phyloP scores from a whole-genome alignment of 2,329 filamentous ascomycete species.

The Metarhizium anisopliae region DNA sequence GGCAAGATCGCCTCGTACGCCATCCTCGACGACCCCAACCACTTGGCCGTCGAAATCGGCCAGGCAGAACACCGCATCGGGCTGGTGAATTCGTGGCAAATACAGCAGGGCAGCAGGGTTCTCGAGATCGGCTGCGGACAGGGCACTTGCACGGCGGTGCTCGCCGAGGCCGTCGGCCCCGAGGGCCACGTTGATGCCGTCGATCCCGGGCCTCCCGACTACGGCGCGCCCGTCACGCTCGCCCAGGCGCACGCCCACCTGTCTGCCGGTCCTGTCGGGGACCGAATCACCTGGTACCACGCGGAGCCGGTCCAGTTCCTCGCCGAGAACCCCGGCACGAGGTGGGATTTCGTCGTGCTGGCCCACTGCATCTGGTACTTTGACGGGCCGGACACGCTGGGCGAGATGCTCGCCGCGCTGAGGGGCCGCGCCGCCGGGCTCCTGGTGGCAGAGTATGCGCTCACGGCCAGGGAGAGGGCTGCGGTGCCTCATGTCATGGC shows the following conservation, averaged over 20 bases:
- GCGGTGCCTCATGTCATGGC: conserved; percentile 42
- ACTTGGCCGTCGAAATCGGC: conserved; percentile 11
- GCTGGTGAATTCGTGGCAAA: conserved; percentile 25
- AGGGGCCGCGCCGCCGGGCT: conserved; percentile 12
- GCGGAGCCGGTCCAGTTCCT: conserved; percentile 27
- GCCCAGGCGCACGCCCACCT: conserved; percentile 38
- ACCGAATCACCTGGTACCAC: conserved; percentile 34
- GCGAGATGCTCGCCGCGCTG: conserved; percentile 13
- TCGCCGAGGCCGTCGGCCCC: conserved; percentile 37
- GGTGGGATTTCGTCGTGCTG: conserved; percentile 38
- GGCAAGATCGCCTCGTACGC: conserved; percentile 1
- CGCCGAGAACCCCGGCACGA: conserved; percentile 9
- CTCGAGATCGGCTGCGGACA: conserved; percentile 54
- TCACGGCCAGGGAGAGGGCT: conserved; percentile 24
- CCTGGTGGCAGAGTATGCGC: conserved; percentile 19
- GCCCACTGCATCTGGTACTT: conserved; percentile 48
- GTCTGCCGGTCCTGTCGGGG: conserved; percentile 27
- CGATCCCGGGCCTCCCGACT: conserved; percentile 41
- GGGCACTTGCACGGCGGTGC: conserved; percentile 44
- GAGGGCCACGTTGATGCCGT: conserved; percentile 38
- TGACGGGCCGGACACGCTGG: conserved; percentile 21
- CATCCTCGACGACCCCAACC: conserved; percentile 4
- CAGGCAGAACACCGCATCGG: conserved; percentile 26
- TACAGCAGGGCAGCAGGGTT: conserved; percentile 30
- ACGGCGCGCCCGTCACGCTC: conserved; percentile 41